Base-by-base conservation (phyloP, 1,284 basidiomycete species). In the Anthracocystis panici-leucophaei region DNA sequence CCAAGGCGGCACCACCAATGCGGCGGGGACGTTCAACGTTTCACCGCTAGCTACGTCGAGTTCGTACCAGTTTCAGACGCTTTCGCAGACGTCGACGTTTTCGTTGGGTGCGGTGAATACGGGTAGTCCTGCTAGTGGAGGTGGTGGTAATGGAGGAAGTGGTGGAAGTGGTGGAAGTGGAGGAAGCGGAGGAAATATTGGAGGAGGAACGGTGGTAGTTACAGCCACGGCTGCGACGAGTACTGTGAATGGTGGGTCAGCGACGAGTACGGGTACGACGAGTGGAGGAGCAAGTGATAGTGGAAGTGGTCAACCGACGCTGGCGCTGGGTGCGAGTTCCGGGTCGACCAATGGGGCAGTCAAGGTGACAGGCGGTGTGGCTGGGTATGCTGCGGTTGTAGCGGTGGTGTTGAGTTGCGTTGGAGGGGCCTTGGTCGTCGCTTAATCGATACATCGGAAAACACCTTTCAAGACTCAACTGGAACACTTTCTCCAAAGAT, bases 1-100 rank as follows among this genome's bases (percentile, higher is more conserved):
- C 55, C 62, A 77, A n/a, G 78, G 79, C 3, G 79, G 75, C 14
- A 80, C 78, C n/a, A 81, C 79, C 0, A 81, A 81, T 27, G 12
- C 54, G 0, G 79, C 78, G 1, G 79, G 79, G 16, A 80, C 79
- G 1, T 81, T 81, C 61, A 67, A 78, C 61, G 79, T 81, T 40
- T 57, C 57, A 5, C 75, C 78, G 5, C 59, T 81, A 0, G 65
- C 76, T 21, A 75, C 68, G 0, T 76, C 72, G 2, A 69, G 57
- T 5, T 64, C 58, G 18, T 76, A 74, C 58, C n/a, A 25, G 7
- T 79, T 75, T 41, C 60, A 75, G 44, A 54, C 61, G 8, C 41
- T 60, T 0, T 18, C 48, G 3, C 69, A 76, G 45, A 81, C 79
- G 2, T 53, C 53, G 5, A 73, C 77, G 2, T 81, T 78, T 23